Conservation (phyloP, 768 basidiomycete genomes). For the Collybia mongolica region DNA sequence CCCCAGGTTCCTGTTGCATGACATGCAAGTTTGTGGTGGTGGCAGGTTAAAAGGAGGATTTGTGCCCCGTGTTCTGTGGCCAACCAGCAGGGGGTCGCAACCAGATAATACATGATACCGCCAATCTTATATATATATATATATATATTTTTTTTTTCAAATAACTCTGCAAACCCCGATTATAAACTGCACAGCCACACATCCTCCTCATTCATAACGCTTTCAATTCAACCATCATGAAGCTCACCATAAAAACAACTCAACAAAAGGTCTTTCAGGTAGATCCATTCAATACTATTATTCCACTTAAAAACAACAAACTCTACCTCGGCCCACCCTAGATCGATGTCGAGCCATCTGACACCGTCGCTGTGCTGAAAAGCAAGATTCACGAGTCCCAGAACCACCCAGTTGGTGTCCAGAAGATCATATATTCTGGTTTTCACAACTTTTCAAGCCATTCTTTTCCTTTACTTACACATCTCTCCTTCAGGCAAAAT, state of each 20-base stretch:
- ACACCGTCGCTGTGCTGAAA: slow-evolving; percentile 81
- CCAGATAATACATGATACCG: no score
- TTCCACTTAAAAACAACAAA: no score
- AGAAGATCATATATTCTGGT: slow-evolving; percentile 98
- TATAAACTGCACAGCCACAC: slow-evolving; percentile 17
- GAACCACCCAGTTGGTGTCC: slow-evolving; percentile 67
- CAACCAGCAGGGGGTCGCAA: no score
- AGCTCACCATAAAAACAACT: slow-evolving; percentile 93
- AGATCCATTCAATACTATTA: slow-evolving; percentile 10
- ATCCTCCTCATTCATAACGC: slow-evolving; percentile 4
- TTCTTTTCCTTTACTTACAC: background rate
- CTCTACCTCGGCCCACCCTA: no score
- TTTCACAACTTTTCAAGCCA: slow-evolving; percentile 13
- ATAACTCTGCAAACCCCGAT: no score
- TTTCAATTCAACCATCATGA: slow-evolving; percentile 56
- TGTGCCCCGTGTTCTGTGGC: slow-evolving; percentile 5
- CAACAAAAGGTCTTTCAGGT: slow-evolving; percentile 91
- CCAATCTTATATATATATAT: no score
- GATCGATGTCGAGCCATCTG: slow-evolving; percentile 75
- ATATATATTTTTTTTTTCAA: no score
- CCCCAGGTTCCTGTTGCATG: slow-evolving; percentile 58
- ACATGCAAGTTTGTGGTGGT: slow-evolving; percentile 10
- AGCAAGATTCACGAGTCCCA: slow-evolving; percentile 77
- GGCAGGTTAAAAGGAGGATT: slow-evolving; percentile 11
- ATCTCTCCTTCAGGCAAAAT: slow-evolving; percentile 70